phyloP scores from a whole-genome alignment of 1,284 basidiomycete species.

The Malassezia caprae region DNA sequence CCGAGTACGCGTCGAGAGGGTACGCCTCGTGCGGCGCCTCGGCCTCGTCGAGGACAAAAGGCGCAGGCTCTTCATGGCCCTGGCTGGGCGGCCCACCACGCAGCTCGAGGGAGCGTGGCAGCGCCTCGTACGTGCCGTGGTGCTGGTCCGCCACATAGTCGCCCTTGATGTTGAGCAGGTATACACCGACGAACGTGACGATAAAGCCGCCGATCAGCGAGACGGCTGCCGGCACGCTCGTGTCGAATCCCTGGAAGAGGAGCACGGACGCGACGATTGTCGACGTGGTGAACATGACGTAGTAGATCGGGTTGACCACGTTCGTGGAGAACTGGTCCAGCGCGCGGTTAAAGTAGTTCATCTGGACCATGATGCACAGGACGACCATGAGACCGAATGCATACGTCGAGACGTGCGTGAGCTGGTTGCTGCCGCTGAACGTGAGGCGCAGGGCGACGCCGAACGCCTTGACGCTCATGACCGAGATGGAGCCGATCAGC shows the following conservation, averaged over 20 bases:
- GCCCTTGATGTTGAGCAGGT: constrained; percentile 43
- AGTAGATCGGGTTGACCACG: constrained; percentile 98
- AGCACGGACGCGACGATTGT: constrained; percentile 91
- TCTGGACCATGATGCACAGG: constrained; percentile 82
- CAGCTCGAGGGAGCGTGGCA: background rate
- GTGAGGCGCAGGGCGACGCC: constrained; percentile 94
- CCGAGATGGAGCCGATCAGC: constrained; percentile 66
- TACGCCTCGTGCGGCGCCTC: background rate
- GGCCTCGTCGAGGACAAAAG: background rate
- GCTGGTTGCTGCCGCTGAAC: constrained; percentile 85
- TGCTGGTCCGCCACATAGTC: background rate
- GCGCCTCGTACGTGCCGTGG: background rate
- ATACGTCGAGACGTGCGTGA: constrained; percentile 86
- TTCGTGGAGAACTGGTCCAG: constrained; percentile 95
- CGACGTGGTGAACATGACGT: constrained; percentile 92
- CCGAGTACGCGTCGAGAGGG: background rate
- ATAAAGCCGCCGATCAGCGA: constrained; percentile 45
- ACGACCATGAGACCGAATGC: constrained; percentile 76
- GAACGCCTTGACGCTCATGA: constrained; percentile 93
- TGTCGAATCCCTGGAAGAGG: constrained; percentile 94
- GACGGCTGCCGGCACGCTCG: constrained; percentile 59
- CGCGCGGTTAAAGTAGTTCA: constrained; percentile 99
- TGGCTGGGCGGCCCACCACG: background rate
- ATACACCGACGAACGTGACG: constrained; percentile 46
- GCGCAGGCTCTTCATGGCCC: background rate